Evolutionary conservation across 1,284 basidiomycete genomes (phyloP).

Genomic region (Sphaerobolus stellatus): DNA sequence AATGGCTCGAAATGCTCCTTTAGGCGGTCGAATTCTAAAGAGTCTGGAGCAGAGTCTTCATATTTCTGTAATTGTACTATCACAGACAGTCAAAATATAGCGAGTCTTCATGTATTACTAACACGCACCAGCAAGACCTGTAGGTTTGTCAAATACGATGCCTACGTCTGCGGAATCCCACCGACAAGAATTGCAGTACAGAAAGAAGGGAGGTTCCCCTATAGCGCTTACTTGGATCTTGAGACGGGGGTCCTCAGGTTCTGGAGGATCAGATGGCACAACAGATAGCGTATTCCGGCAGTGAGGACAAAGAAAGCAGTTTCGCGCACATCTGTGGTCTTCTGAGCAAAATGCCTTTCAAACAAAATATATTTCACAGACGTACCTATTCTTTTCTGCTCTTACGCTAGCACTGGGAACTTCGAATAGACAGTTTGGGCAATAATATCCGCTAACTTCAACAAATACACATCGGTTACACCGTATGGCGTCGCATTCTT

Average conservation of each 20-base stretch:
- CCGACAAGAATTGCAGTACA: constrained; percentile 89
- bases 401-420: constrained; percentile 95
- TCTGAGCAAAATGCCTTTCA: not conserved
- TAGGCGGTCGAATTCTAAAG: constrained; percentile 85
- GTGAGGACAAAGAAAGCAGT: constrained; percentile 95
- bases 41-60: constrained; percentile 82
- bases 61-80: constrained; percentile 85
- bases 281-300: constrained; percentile 88
- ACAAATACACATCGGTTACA: constrained; percentile 90
- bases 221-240: constrained; percentile 51
- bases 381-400: constrained; percentile 89
- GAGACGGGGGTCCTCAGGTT: constrained; percentile 53
- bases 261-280: constrained; percentile 82
- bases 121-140: constrained; percentile 80
- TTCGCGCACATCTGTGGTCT: constrained; percentile 82
- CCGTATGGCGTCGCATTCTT: constrained; percentile 94
- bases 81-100: not conserved
- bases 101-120: not conserved
- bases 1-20: constrained; percentile 95
- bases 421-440: constrained; percentile 98
- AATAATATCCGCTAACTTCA: constrained; percentile 96
- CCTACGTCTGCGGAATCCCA: constrained; percentile 94
- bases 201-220: constrained; percentile 85
- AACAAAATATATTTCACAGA: not conserved
- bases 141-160: constrained; percentile 94